A percentile compares a stretch with the other conserved stretches of the same genome.
Evolutionary conservation across 192 early-diverging fungal genomes (phyloP).

Genomic region (Podila minutissima): DNA sequence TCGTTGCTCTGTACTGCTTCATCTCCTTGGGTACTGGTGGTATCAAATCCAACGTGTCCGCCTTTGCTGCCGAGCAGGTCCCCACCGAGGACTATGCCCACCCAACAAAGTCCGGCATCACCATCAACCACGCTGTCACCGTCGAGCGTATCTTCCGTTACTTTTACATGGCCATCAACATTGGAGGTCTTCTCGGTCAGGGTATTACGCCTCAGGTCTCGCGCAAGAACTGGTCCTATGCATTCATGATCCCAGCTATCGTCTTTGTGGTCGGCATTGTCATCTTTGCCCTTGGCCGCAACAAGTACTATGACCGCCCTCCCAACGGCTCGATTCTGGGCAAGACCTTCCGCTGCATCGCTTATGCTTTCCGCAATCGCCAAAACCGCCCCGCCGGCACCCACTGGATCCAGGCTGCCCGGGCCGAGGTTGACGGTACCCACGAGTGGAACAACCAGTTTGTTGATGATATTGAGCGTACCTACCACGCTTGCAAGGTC

Average conservation of each 20-base stretch:
- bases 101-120: slow-evolving; percentile 64
- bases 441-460: slow-evolving; percentile 77
- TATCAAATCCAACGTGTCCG: slow-evolving; percentile 82
- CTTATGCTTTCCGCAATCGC: neutral
- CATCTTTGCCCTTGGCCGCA: slow-evolving; percentile 60
- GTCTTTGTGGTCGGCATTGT: slow-evolving; percentile 65
- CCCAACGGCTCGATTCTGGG: slow-evolving; percentile 69
- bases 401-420: slow-evolving; percentile 55
- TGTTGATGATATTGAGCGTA: slow-evolving; percentile 70
- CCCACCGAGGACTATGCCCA: slow-evolving; percentile 67
- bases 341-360: neutral
- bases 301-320: slow-evolving; percentile 60
- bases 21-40: slow-evolving; percentile 83
- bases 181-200: slow-evolving; percentile 73
- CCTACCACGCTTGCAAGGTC: slow-evolving; percentile 71
- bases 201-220: slow-evolving; percentile 62
- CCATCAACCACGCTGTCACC: slow-evolving; percentile 75
- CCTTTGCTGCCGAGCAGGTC: slow-evolving; percentile 82
- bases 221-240: slow-evolving; percentile 65
- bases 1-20: slow-evolving; percentile 72
- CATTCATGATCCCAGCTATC: slow-evolving; percentile 65
- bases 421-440: slow-evolving; percentile 18
- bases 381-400: slow-evolving; percentile 69
- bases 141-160: slow-evolving; percentile 84
- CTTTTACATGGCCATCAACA: slow-evolving; percentile 85